Conservation (phyloP, 257 asterid species). For the Cordia subcordata region DNA sequence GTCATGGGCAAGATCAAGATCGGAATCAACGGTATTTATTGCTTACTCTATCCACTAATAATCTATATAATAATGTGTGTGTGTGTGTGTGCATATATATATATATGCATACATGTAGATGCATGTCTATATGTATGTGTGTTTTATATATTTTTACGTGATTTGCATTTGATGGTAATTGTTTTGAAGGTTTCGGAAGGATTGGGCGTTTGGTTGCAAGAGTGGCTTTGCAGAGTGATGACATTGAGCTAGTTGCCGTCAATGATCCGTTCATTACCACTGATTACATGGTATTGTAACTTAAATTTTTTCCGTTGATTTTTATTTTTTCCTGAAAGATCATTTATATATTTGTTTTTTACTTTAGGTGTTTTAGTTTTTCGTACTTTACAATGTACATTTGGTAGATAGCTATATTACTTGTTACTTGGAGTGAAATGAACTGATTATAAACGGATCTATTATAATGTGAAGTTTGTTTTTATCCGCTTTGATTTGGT, state of each 20-base stretch:
- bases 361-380: background rate
- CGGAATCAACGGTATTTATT: constrained; percentile 66
- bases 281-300: constrained; percentile 62
- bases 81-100: too few relatives aligned
- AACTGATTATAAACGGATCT: too few relatives aligned
- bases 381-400: too few relatives aligned
- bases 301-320: too few relatives aligned
- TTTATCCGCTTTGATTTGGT: background rate
- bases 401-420: background rate
- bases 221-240: constrained; percentile 72
- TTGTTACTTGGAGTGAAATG: too few relatives aligned
- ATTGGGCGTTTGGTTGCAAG: constrained; percentile 89
- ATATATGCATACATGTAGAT: background rate
- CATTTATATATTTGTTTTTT: background rate
- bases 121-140: too few relatives aligned
- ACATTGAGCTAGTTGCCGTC: constrained; percentile 81
- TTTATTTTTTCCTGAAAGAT: background rate
- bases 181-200: constrained; percentile 66
- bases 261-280: constrained; percentile 80
- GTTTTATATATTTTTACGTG: background rate
- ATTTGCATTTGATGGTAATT: background rate
- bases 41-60: background rate
- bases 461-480: background rate
- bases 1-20: constrained; percentile 72
- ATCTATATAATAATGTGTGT: too few relatives aligned